A percentile compares a stretch with the other conserved stretches of the same genome.
phyloP scores from a whole-genome alignment of 345 rosid genomes.

The Dimocarpus longan region DNA sequence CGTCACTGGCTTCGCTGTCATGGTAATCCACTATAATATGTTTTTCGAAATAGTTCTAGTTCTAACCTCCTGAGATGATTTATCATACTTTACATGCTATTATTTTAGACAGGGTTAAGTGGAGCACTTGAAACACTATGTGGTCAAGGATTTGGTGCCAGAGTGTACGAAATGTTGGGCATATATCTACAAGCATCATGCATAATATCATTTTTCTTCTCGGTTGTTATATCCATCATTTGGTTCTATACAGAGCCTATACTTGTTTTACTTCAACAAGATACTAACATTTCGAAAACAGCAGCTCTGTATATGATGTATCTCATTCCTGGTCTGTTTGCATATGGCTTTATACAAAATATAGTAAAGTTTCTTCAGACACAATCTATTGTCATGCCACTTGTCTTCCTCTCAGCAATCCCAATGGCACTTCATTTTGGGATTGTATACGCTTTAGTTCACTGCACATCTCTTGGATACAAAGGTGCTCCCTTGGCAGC shows the following conservation, averaged over 20 bases:
- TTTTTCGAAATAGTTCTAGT: background rate
- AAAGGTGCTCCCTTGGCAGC: constrained; percentile 72
- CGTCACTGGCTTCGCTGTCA: constrained; percentile 72
- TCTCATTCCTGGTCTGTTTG: constrained; percentile 72
- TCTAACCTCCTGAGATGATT: background rate
- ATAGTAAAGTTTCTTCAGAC: constrained; percentile 74
- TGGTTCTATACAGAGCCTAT: constrained; percentile 64
- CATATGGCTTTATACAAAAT: constrained; percentile 64
- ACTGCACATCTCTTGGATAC: constrained; percentile 49
- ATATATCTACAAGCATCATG: constrained; percentile 76
- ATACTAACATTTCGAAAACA: constrained; percentile 46
- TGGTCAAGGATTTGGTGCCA: constrained; percentile 89
- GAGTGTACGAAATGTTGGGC: constrained; percentile 56
- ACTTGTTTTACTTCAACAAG: constrained; percentile 58
- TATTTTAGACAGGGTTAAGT: constrained; percentile 61
- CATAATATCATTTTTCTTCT: constrained; percentile 55
- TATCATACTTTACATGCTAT: background rate
- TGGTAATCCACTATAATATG: constrained; percentile 40
- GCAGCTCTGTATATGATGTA: constrained; percentile 63
- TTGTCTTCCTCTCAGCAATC: constrained; percentile 47
- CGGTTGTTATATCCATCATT: constrained; percentile 52
- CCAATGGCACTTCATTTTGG: constrained; percentile 56
- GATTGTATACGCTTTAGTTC: constrained; percentile 44
- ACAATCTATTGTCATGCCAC: constrained; percentile 55
- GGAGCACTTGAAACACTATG: constrained; percentile 90